These are phyloP conservation scores for Lignosus rhinocerotis DNA, from an alignment of 1,284 basidiomycete species.

Conservation along the genomic window DNA sequence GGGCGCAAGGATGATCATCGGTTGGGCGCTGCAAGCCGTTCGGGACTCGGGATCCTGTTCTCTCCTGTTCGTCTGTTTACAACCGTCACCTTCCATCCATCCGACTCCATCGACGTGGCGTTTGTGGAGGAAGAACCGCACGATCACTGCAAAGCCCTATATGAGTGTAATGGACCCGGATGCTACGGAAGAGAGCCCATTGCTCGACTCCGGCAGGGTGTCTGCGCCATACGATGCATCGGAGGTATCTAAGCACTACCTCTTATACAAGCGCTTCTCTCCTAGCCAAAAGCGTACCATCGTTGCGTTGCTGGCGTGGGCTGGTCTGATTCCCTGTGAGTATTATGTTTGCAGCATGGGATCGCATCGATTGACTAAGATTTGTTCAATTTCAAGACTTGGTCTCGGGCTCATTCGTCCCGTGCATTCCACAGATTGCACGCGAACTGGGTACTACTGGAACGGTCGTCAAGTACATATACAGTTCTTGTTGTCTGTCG, in stretches of 20 bases:
- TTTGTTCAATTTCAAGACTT: constrained; percentile 53
- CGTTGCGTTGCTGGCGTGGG: constrained; percentile 51
- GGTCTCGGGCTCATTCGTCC: constrained; percentile 67
- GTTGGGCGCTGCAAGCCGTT: too few species aligned
- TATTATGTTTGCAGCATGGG: neutral
- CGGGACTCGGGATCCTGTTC: too few species aligned
- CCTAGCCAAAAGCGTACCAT: constrained; percentile 45
- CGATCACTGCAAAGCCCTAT: neutral
- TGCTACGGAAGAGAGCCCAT: constrained; percentile 21
- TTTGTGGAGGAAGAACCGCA: too few species aligned
- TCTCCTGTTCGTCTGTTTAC: too few species aligned
- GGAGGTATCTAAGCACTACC: constrained; percentile 21
- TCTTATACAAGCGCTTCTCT: constrained; percentile 24
- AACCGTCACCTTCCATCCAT: too few species aligned
- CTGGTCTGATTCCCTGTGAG: constrained; percentile 30
- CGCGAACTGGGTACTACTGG: constrained; percentile 58
- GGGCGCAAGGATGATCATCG: too few species aligned
- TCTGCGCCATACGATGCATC: constrained; percentile 1
- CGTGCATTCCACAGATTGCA: constrained; percentile 67
- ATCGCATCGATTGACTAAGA: neutral
- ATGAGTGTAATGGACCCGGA: neutral
- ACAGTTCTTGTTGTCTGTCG: neutral
- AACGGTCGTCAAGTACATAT: constrained; percentile 51
- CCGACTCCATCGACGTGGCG: too few species aligned
- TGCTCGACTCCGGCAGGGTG: constrained; percentile 3